Conservation (phyloP, 768 basidiomycete genomes). For the Lyophyllum atratum region DNA sequence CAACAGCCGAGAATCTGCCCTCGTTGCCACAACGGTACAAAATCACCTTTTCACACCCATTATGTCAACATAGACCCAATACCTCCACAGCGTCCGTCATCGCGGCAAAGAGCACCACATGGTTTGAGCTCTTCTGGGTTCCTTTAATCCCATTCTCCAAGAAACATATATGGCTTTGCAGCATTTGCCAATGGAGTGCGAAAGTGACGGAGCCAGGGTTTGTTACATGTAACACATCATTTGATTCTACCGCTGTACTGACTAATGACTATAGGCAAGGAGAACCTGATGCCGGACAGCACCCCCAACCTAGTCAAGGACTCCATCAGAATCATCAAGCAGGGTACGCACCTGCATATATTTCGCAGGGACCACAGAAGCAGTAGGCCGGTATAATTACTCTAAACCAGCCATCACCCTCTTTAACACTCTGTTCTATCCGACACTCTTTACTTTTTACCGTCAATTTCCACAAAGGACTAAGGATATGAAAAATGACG, state of each 20-base stretch:
- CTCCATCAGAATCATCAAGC: slow-evolving; percentile 33
- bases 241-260: neutral
- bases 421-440: neutral
- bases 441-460: neutral
- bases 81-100: slow-evolving; percentile 52
- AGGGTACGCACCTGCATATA: slow-evolving; percentile 44
- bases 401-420: neutral
- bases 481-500: neutral
- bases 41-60: slow-evolving; percentile 2
- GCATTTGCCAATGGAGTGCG: slow-evolving; percentile 67
- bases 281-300: slow-evolving; percentile 31
- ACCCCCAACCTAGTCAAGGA: slow-evolving; percentile 23
- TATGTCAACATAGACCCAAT: slow-evolving; percentile 6
- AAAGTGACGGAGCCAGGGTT: slow-evolving; percentile 54
- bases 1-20: slow-evolving; percentile 60
- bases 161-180: slow-evolving; percentile 69
- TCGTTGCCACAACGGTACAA: slow-evolving; percentile 70
- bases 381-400: slow-evolving; percentile 4
- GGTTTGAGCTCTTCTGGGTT: slow-evolving; percentile 79
- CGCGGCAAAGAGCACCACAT: slow-evolving; percentile 62
- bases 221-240: slow-evolving; percentile 22
- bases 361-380: slow-evolving; percentile 24
- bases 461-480: neutral
- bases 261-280: slow-evolving; percentile 24
- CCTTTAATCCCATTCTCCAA: slow-evolving; percentile 67